These are phyloP conservation scores for Sutorius australiensis DNA, from an alignment of 768 basidiomycete genomes.

Conservation along the genomic window DNA sequence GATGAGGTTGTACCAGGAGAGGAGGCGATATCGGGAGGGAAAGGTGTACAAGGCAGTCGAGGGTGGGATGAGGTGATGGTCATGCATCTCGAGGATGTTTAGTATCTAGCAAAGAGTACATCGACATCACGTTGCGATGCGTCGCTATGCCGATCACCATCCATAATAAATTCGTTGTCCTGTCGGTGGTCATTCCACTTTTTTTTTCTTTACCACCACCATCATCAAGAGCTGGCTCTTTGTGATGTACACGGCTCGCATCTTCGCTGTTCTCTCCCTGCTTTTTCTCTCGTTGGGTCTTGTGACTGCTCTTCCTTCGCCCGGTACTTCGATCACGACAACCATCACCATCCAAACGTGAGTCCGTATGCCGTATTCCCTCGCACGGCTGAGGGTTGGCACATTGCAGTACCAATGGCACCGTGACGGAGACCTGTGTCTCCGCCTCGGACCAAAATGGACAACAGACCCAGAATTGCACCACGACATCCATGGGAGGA, in stretches of 20 bases:
- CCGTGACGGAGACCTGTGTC: conserved; percentile 55
- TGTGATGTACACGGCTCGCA: conserved; percentile 25
- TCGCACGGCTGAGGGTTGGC: neutral
- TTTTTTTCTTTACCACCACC: conserved; percentile 8
- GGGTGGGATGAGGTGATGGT: conserved; percentile 53
- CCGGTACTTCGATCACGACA: conserved; percentile 33
- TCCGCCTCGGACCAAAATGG: conserved; percentile 55
- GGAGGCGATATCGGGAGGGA: conserved; percentile 53
- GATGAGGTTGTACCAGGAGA: conserved; percentile 38
- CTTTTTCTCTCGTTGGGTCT: conserved; percentile 22
- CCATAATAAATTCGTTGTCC: neutral
- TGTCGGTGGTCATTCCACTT: conserved; percentile 6
- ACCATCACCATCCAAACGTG: conserved; percentile 39
- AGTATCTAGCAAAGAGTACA: neutral
- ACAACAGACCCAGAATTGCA: conserved; percentile 51
- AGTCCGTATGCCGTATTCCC: conserved; percentile 15
- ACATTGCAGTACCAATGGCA: conserved; percentile 43
- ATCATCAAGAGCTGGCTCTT: conserved; percentile 39
- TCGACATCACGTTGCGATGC: conserved; percentile 5
- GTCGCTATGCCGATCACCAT: conserved; percentile 20
- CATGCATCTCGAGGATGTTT: neutral
- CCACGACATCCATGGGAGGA: conserved; percentile 34
- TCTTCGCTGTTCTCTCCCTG: conserved; percentile 23
- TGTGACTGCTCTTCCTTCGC: conserved; percentile 28
- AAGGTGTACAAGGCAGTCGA: conserved; percentile 87